These are phyloP conservation scores for Spergularia marina DNA, from an alignment of 148 eudicot species.

Conservation along the genomic window DNA sequence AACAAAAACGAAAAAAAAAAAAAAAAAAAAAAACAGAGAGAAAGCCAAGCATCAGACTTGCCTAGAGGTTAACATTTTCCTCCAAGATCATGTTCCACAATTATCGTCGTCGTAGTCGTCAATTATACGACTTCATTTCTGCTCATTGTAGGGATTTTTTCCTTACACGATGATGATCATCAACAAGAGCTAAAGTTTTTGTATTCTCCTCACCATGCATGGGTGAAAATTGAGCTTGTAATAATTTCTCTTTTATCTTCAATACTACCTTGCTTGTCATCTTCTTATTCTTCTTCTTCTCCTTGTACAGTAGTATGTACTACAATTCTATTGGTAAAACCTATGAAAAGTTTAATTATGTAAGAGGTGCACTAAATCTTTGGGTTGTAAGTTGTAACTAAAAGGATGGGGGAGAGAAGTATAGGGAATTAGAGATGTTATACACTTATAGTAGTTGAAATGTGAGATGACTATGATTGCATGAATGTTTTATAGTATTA, in stretches of 20 bases:
- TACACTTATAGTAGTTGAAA: neutral
- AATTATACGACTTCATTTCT: neutral
- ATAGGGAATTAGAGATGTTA: conserved; percentile 10
- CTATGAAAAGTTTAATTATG: neutral
- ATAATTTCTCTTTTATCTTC: neutral
- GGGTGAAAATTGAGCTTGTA: conserved; percentile 10
- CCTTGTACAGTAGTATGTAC: neutral
- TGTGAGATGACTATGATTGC: too few relatives aligned
- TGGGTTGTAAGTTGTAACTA: neutral
- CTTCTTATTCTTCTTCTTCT: neutral
- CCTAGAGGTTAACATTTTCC: conserved; percentile 39
- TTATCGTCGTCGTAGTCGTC: neutral
- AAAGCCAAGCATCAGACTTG: conserved; percentile 44
- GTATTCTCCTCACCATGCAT: conserved; percentile 8
- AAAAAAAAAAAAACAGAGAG: conserved; percentile 13
- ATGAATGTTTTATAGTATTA: neutral
- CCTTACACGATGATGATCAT: conserved; percentile 12
- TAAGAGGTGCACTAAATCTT: neutral
- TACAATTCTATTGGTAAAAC: neutral
- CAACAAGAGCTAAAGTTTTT: neutral
- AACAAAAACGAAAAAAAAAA: neutral
- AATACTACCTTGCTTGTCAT: neutral
- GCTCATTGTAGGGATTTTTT: conserved; percentile 1
- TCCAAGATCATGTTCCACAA: conserved; percentile 24
- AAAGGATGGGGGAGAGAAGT: neutral